These are phyloP conservation scores for Persicaria maculosa DNA, from an alignment of 148 eudicot species.

Conservation along the genomic window DNA sequence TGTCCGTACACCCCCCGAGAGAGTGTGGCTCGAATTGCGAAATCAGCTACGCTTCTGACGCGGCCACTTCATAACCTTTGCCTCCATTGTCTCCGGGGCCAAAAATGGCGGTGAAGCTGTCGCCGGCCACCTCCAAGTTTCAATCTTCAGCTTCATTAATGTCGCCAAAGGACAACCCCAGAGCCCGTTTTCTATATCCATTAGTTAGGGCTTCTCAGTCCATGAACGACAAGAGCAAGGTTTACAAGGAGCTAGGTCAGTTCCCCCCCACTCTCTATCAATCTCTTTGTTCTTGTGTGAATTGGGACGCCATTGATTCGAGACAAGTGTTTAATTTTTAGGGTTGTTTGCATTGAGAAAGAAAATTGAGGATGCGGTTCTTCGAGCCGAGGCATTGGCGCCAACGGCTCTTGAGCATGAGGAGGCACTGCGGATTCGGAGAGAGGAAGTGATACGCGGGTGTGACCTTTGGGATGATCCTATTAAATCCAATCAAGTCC, in stretches of 20 bases:
- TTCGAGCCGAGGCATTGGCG: conserved; percentile 64
- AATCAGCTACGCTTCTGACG: neutral
- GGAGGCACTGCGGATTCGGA: conserved; percentile 48
- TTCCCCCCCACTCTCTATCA: conserved; percentile 15
- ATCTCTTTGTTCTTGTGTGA: neutral
- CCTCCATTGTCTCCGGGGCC: neutral
- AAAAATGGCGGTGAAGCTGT: conserved; percentile 25
- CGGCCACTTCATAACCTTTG: neutral
- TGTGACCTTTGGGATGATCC: conserved; percentile 73
- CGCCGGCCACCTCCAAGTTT: conserved; percentile 21
- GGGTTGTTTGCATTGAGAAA: conserved; percentile 76
- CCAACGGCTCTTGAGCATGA: conserved; percentile 67
- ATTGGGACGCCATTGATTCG: neutral
- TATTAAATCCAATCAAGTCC: conserved; percentile 54
- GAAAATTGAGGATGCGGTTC: conserved; percentile 71
- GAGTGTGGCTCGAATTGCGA: too few relatives aligned
- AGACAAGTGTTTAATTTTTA: conserved; percentile 14
- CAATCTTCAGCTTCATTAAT: conserved; percentile 12
- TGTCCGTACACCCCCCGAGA: too few relatives aligned
- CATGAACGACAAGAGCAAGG: conserved; percentile 46
- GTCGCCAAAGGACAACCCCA: conserved; percentile 12
- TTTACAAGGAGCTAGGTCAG: conserved; percentile 66
- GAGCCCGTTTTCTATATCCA: conserved; percentile 14
- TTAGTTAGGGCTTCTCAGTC: conserved; percentile 57
- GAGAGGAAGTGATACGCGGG: conserved; percentile 52